These are phyloP conservation scores for Penicillium sp. DNA, from an alignment of 2,329 filamentous ascomycete genomes.

Conservation along the genomic window DNA sequence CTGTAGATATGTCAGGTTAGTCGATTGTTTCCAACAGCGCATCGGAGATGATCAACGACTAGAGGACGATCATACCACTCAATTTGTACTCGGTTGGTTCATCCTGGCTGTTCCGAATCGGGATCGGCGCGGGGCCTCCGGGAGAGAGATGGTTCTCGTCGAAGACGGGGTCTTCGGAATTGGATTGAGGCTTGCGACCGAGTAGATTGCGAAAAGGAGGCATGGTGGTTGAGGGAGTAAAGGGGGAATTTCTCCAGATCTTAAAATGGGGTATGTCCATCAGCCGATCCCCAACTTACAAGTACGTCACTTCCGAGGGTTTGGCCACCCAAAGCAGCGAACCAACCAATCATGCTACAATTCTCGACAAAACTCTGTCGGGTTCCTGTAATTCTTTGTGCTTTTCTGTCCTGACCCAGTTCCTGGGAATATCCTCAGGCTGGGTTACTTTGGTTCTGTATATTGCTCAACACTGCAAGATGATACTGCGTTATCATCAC, in stretches of 20 bases:
- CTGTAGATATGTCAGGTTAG: slow-evolving; percentile 52
- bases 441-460: too few relatives aligned
- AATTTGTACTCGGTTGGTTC: slow-evolving; percentile 76
- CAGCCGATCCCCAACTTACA: not conserved
- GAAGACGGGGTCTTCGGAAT: slow-evolving; percentile 39
- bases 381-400: too few relatives aligned
- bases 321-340: not conserved
- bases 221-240: slow-evolving; percentile 48
- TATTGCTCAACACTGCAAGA: too few relatives aligned
- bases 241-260: not conserved
- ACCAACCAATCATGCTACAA: not conserved
- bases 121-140: slow-evolving; percentile 52
- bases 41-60: not conserved
- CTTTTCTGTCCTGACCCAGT: slow-evolving; percentile 2
- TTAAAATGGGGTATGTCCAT: not conserved
- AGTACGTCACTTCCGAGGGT: slow-evolving; percentile 2
- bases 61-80: slow-evolving; percentile 61
- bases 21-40: slow-evolving; percentile 9
- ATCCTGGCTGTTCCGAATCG: slow-evolving; percentile 61
- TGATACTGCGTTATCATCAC: too few relatives aligned
- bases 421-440: not conserved
- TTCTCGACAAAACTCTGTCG: not conserved
- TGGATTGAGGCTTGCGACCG: slow-evolving; percentile 57
- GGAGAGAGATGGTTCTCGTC: slow-evolving; percentile 58
- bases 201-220: slow-evolving; percentile 72